Percentiles rank a stretch among this genome's conserved stretches.
phyloP scores from a whole-genome alignment of 2,329 filamentous ascomycete species.

The Microdochium nivale region DNA sequence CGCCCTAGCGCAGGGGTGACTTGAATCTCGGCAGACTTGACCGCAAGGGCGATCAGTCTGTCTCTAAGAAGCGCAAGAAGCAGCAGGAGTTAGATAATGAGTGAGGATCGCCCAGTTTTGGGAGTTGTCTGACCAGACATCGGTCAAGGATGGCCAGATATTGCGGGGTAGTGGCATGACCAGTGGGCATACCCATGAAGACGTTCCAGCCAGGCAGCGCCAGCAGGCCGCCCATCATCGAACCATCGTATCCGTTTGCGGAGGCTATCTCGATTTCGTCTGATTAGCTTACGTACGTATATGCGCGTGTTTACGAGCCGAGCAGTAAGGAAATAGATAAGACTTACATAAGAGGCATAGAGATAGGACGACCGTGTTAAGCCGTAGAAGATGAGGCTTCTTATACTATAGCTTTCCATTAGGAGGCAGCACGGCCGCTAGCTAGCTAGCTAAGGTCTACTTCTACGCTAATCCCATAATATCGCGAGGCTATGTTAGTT shows the following conservation, averaged over 20 bases:
- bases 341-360: conserved; percentile 2
- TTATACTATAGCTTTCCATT: neutral
- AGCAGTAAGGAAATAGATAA: conserved; percentile 4
- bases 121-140: conserved; percentile 10
- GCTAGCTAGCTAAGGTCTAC: neutral
- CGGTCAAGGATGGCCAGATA: conserved; percentile 14
- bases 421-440: neutral
- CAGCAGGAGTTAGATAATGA: too few species aligned
- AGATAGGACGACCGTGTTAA: conserved; percentile 1
- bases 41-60: too few species aligned
- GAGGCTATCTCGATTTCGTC: conserved; percentile 8
- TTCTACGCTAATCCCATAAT: neutral
- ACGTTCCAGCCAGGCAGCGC: conserved; percentile 20
- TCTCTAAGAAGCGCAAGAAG: too few species aligned
- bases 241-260: conserved; percentile 8
- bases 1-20: too few species aligned
- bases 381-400: neutral
- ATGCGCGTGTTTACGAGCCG: too few species aligned
- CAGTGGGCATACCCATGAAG: conserved; percentile 15
- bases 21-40: too few species aligned
- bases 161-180: neutral
- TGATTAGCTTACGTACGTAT: too few species aligned
- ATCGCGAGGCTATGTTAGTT: too few species aligned
- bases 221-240: conserved; percentile 20
- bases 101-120: too few species aligned